These are phyloP conservation scores for Ogataea methanolica DNA, from an alignment of 805 yeast species.

Conservation along the genomic window DNA sequence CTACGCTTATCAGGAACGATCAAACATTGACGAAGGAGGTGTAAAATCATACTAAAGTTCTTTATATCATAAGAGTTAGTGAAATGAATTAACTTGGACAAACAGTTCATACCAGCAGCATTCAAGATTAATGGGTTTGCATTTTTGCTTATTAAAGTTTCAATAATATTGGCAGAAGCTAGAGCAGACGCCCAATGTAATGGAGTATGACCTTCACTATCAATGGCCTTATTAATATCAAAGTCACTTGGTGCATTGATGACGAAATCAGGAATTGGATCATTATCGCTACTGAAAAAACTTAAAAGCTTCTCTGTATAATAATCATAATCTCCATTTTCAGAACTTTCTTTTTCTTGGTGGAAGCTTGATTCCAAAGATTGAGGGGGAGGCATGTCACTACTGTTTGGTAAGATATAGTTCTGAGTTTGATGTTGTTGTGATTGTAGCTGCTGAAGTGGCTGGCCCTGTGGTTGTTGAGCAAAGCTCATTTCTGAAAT, in stretches of 20 bases:
- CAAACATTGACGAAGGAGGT: slow-evolving; percentile 59
- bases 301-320: slow-evolving; percentile 40
- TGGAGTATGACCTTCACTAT: slow-evolving; percentile 76
- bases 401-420: not conserved
- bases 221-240: slow-evolving; percentile 63
- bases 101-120: slow-evolving; percentile 60
- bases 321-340: slow-evolving; percentile 34
- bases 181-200: slow-evolving; percentile 85
- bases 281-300: slow-evolving; percentile 48
- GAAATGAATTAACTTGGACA: slow-evolving; percentile 65
- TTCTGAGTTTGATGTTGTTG: not conserved
- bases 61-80: slow-evolving; percentile 65
- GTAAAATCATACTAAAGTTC: slow-evolving; percentile 54
- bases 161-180: slow-evolving; percentile 60
- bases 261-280: slow-evolving; percentile 34
- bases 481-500: slow-evolving; percentile 10
- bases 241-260: slow-evolving; percentile 58
- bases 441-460: slow-evolving; percentile 18
- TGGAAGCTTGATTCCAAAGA: slow-evolving; percentile 9
- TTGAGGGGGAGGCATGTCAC: not conserved
- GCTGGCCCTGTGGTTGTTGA: slow-evolving; percentile 15
- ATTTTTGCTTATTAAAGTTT: slow-evolving; percentile 49
- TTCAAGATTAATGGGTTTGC: slow-evolving; percentile 56
- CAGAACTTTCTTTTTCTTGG: slow-evolving; percentile 1
- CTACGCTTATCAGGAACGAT: slow-evolving; percentile 70